phyloP scores from a whole-genome alignment of 2,329 filamentous ascomycete genomes.

The Fonsecaea nubica region DNA sequence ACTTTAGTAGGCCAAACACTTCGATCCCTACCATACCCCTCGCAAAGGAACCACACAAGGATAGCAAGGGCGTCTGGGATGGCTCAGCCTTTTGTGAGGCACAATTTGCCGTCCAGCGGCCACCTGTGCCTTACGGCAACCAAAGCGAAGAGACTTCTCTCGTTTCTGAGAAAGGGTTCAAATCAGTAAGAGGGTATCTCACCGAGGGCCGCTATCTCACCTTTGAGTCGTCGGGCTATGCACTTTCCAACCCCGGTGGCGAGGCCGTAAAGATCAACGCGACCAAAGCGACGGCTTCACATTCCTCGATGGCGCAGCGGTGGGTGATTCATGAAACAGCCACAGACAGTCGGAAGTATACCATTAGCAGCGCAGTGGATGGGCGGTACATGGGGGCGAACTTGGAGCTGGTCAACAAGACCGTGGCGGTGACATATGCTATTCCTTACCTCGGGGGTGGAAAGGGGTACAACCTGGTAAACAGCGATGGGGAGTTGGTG shows the following conservation, averaged over 20 bases:
- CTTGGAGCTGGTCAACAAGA: conserved; percentile 38
- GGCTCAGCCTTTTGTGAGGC: conserved; percentile 55
- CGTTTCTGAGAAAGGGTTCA: conserved; percentile 62
- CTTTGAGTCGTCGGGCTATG: conserved; percentile 56
- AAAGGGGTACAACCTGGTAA: conserved; percentile 45
- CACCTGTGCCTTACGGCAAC: conserved; percentile 58
- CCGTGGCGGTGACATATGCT: conserved; percentile 42
- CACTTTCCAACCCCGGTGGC: conserved; percentile 49
- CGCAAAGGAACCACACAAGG: conserved; percentile 52
- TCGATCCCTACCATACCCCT: conserved; percentile 56
- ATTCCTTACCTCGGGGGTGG: conserved; percentile 48
- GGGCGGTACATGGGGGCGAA: conserved; percentile 47
- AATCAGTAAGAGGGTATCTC: conserved; percentile 58
- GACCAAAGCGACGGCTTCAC: conserved; percentile 44
- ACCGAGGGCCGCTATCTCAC: conserved; percentile 63
- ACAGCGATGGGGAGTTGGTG: conserved; percentile 35
- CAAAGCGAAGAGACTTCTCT: conserved; percentile 48
- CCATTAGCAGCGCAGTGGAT: conserved; percentile 52
- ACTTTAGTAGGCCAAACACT: conserved; percentile 56
- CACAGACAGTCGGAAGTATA: conserved; percentile 47
- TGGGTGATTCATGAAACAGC: conserved; percentile 58
- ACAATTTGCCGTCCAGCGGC: conserved; percentile 47
- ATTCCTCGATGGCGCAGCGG: conserved; percentile 54
- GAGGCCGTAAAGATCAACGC: conserved; percentile 35
- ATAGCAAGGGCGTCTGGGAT: conserved; percentile 53